phyloP scores from a whole-genome alignment of 2,329 filamentous ascomycete species.

The Hymenoscyphus repandus region DNA sequence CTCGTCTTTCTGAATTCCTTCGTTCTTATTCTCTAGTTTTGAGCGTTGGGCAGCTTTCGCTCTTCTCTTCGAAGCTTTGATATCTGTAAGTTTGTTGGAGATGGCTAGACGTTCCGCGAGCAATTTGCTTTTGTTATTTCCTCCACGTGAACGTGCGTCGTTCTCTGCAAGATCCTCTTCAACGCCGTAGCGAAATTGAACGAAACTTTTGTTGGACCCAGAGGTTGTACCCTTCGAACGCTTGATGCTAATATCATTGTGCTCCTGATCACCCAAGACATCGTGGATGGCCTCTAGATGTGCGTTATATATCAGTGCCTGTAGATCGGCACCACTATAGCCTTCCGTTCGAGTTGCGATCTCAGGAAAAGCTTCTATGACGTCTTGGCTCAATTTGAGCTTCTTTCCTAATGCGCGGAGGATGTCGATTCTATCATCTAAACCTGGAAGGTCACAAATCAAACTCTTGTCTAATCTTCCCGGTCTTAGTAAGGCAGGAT shows the following conservation, averaged over 20 bases:
- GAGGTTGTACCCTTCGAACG: conserved; percentile 23
- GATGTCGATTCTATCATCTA: conserved; percentile 83
- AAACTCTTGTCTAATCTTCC: conserved; percentile 91
- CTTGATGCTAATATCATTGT: conserved; percentile 29
- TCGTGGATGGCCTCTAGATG: conserved; percentile 97
- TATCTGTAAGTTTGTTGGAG: conserved; percentile 71
- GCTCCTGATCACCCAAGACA: conserved; percentile 62
- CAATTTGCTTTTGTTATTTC: conserved; percentile 46
- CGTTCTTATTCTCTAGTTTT: conserved; percentile 25
- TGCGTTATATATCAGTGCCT: conserved; percentile 92
- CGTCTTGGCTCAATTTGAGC: conserved; percentile 64
- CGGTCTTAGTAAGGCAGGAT: conserved; percentile 85
- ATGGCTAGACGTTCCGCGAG: conserved; percentile 76
- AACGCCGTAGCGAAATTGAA: conserved; percentile 78
- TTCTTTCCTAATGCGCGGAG: conserved; percentile 78
- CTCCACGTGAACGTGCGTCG: conserved; percentile 35
- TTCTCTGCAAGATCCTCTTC: conserved; percentile 44
- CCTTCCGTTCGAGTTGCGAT: conserved; percentile 78
- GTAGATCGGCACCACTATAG: conserved; percentile 89
- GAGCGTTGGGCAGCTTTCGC: conserved; percentile 24
- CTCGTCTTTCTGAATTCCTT: conserved; percentile 36
- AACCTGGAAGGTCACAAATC: conserved; percentile 79
- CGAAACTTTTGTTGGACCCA: conserved; percentile 50
- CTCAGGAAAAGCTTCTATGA: conserved; percentile 55
- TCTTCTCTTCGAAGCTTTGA: conserved; percentile 62